Evolutionary conservation across 164 flowering plant genomes (phyloP), one percentile per base, ranked within the genome.

Genomic region (Nymphaea thermarum): DNA sequence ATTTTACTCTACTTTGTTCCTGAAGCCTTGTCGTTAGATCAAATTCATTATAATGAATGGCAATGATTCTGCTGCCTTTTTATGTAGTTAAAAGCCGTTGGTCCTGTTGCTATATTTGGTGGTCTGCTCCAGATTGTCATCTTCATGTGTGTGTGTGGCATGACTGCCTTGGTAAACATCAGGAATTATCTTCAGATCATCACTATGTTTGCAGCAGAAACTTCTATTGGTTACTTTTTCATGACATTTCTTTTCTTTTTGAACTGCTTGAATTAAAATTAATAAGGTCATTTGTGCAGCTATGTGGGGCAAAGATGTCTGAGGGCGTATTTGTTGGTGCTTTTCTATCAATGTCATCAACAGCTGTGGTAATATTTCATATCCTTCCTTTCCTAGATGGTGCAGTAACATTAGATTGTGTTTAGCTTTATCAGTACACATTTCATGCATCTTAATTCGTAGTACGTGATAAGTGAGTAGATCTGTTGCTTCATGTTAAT

Each of bases 341-440:
- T 59, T 91, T 91, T 70, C 76, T 94, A n/a, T 91, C 99, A 71
- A 91, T 94, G 99, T 94, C 97, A 70, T 94, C 97, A 70, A 91
- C 99, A 43, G 99, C 99, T 64, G 92, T 94, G 87, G 98, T 94
- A 83, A 67, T 65, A 5, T 63, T 72, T 74, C 68, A 51, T 64
- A 14, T 66, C 65, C 12, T 41, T 66, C 44, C 63, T 25, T 25
- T 25, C 36, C 36, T 25, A 25, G 36, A 25, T 25, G 36, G 36
- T 25, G 36, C 36, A 25, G 36, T 25, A 25, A 25, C 36, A 25
- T 25, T 25, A 25, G 36, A 25, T 25, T 1, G 36, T 25, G 36
- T 25, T 25, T 25, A 25, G 36, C 36, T 25, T 25, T 25, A 25
- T 25, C 36, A 25, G 36, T 25, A 1, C 36, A 25, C 36, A 25